A percentile compares a stretch with the other conserved stretches of the same genome.
Evolutionary conservation across 1,139 yeast species (phyloP).

Genomic region (Candida tetrigidarum): DNA sequence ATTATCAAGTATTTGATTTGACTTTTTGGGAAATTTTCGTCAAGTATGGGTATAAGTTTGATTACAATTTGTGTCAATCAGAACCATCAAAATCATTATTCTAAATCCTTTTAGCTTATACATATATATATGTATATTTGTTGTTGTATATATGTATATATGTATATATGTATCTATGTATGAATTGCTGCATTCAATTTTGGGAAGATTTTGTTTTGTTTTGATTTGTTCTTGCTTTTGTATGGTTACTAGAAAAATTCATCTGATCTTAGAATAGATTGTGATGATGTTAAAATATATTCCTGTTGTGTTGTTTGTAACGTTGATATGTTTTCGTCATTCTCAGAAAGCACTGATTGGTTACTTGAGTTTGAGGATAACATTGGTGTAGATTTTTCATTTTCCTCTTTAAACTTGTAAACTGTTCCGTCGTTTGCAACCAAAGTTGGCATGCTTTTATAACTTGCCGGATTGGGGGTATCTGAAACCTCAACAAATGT

Average conservation of each 20-base stretch:
- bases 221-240: conserved; percentile 1
- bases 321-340: conserved; percentile 10
- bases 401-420: conserved; percentile 2
- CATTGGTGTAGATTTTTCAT: conserved; percentile 9
- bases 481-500: conserved; percentile 17
- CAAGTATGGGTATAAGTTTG: conserved; percentile 44
- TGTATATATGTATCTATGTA: too few relatives aligned
- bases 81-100: conserved; percentile 33
- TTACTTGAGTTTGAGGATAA: conserved; percentile 11
- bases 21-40: conserved; percentile 47
- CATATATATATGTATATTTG: too few relatives aligned
- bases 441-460: conserved; percentile 15
- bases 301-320: conserved; percentile 15
- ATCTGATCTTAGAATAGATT: conserved; percentile 12
- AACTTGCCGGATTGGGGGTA: conserved; percentile 15
- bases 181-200: too few relatives aligned
- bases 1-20: conserved; percentile 50
- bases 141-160: too few relatives aligned
- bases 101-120: too few relatives aligned
- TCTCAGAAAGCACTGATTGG: conserved; percentile 11
- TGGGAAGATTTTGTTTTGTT: not conserved
- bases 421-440: conserved; percentile 13
- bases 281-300: conserved; percentile 12
- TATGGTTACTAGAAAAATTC: conserved; percentile 1
- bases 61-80: conserved; percentile 31